Conservation (phyloP, 495 filamentous ascomycete species). For the Alectoria sarmentosa region DNA sequence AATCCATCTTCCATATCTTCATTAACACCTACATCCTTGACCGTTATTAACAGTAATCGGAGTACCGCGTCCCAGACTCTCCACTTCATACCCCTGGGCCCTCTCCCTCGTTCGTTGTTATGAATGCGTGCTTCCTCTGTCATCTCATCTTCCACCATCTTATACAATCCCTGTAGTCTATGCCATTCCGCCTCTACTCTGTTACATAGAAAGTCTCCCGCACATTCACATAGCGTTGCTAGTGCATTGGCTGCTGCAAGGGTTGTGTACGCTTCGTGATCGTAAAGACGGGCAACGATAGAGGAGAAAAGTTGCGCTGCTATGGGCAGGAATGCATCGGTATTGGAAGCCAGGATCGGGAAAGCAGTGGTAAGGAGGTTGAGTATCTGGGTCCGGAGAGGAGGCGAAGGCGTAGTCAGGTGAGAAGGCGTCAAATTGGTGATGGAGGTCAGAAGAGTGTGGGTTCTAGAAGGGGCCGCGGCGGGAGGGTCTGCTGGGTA, state of each 20-base stretch:
- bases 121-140: constrained; percentile 29
- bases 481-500: constrained; percentile 34
- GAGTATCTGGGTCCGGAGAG: constrained; percentile 69
- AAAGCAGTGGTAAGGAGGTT: constrained; percentile 62
- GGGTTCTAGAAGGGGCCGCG: constrained; percentile 45
- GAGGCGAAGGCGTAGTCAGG: constrained; percentile 72
- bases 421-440: constrained; percentile 70
- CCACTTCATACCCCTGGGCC: constrained; percentile 33
- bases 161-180: constrained; percentile 42
- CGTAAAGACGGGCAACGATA: constrained; percentile 57
- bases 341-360: constrained; percentile 60
- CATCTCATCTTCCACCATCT: constrained; percentile 26
- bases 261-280: constrained; percentile 27
- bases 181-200: constrained; percentile 66
- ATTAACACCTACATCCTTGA: constrained; percentile 49
- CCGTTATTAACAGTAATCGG: constrained; percentile 44
- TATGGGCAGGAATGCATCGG: constrained; percentile 77
- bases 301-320: constrained; percentile 87
- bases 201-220: constrained; percentile 73
- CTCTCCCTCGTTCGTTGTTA: constrained; percentile 29
- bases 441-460: constrained; percentile 61
- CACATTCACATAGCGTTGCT: constrained; percentile 39
- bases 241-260: constrained; percentile 24
- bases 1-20: constrained; percentile 64
- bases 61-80: constrained; percentile 53